Conservation (phyloP, 2,329 filamentous ascomycete species). For the Monosporascus sp. region DNA sequence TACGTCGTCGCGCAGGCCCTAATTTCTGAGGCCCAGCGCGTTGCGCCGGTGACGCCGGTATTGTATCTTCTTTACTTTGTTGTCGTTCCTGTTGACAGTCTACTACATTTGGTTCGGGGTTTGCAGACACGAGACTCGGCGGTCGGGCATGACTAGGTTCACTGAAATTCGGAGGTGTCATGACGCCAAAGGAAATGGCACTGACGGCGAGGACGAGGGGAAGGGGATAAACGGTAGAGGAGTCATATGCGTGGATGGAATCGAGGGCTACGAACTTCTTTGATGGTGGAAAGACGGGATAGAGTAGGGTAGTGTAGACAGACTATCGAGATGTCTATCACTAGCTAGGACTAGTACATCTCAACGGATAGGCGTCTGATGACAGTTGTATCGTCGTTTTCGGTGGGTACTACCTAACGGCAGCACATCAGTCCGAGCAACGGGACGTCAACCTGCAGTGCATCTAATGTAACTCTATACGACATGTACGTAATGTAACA, state of each 20-base stretch:
- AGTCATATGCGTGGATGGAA: constrained; percentile 3
- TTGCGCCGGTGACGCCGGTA: neutral
- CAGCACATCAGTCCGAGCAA: no score
- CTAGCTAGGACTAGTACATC: no score
- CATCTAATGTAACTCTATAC: no score
- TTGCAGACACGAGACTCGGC: constrained; percentile 7
- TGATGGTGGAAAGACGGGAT: no score
- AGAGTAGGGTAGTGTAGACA: no score
- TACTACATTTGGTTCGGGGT: constrained; percentile 6
- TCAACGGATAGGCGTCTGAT: no score
- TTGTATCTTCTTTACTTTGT: neutral
- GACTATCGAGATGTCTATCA: no score
- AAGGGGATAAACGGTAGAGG: constrained; percentile 4
- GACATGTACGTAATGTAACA: neutral
- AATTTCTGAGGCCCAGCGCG: neutral
- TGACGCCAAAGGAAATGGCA: constrained; percentile 15
- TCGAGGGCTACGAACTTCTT: neutral
- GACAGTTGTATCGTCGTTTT: no score
- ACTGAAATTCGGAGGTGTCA: constrained; percentile 12
- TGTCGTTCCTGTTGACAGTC: neutral
- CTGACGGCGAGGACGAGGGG: constrained; percentile 8
- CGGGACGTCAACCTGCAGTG: no score
- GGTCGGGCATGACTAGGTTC: constrained; percentile 2
- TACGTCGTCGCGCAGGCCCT: neutral
- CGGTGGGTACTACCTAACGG: no score